Base-by-base conservation (phyloP, 495 filamentous ascomycete species). In the Lineolata rhizophorae region DNA sequence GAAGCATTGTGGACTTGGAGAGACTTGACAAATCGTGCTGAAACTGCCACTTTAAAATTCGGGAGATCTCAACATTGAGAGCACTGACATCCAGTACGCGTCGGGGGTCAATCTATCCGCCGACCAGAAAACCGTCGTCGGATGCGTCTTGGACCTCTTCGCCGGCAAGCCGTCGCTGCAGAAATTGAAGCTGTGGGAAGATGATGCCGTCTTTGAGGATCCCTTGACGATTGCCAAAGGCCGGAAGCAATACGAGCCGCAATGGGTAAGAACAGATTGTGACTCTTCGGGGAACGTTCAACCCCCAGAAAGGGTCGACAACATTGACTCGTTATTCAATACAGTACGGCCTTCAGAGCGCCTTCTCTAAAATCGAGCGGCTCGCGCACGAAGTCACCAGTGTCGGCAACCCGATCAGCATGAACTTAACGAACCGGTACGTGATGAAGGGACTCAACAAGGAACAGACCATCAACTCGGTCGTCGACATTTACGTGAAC, bases 131-230 rank as follows among this genome's bases (percentile, higher is more conserved):
- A 48, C 64, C 4, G 26, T 70, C 32, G 59, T 67, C 14, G 62
- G 64, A 24, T 59, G 54, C 42, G 54, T 72, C 14, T 50, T 72
- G 18, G 66, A 70, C 59, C 52, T 72, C 30, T 72, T 70, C 45
- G 59, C 61, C 27, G 65, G 65, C 32, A 47, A 54, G 5, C 64
- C 67, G 0, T 58, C 62, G 2, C 51, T 68, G 2, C 54, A 57
- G 24, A 67, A 69, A 44, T 56, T 72, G 20, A 38, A 46, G 17
- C 56, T 70, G 13, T 70, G 67, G 67, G 36, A 20, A 30, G 58
- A 61, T 35, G 43, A 57, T 25, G 64, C 44, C n/a, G 47, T 45
- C 13, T 67, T 67, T 44, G 39, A 53, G 18, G 64, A 67, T 37
- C 57, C 56, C 4, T 39, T 68, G 19, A 64, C 64, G 32, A 50